Evolutionary conservation across 306 rosid genomes (phyloP), one percentile per base, ranked within the genome.

Genomic region (Cyamopsis tetragonoloba): DNA sequence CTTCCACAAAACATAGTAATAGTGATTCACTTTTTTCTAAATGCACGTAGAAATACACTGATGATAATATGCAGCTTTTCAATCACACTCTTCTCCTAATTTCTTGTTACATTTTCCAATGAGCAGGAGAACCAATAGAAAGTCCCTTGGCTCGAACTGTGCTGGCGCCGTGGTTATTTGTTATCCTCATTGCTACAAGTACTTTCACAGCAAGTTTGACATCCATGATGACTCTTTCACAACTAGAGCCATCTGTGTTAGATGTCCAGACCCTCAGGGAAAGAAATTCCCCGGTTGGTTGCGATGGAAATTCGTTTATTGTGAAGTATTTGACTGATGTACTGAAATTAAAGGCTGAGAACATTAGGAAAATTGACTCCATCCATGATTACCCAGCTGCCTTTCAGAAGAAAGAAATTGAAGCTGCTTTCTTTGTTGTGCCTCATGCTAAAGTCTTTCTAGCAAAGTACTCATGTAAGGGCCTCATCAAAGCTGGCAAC

Each of bases 371-470:
- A 46, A 30, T 85, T 8, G 4, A 49, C 30, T 51, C 79, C 37
- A 57, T 79, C 7, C 61, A 47, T 73, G 86, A 83, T 23, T 86
- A 87, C 66, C 84, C 84, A 19, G 31, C 28, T 2, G 87, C 89
- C 27, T 85, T 87, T 50, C 37, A 70, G 55, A 81, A 35, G 17
- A 79, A 80, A n/a, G 69, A 77, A 0, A 87, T 86, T 27, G 57
- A 49, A 58, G 93, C 93, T 0, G 91, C 91, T 65, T 87, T 87
- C 88, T 83, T 87, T 35, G 74, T 77, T 27, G 62, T 42, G 0
- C 91, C 93, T n/a, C 89, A 87, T 32, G 85, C 89, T 4, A 71
- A 83, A 57, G 88, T 85, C 47, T 89, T 89, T 74, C 84, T 87
- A 4, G 74, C 91, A 39, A 79, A 53, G 53, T 74, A 87, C 68